Conservation (phyloP, 148 eudicot species). For the Heliamphora exappendiculata region DNA sequence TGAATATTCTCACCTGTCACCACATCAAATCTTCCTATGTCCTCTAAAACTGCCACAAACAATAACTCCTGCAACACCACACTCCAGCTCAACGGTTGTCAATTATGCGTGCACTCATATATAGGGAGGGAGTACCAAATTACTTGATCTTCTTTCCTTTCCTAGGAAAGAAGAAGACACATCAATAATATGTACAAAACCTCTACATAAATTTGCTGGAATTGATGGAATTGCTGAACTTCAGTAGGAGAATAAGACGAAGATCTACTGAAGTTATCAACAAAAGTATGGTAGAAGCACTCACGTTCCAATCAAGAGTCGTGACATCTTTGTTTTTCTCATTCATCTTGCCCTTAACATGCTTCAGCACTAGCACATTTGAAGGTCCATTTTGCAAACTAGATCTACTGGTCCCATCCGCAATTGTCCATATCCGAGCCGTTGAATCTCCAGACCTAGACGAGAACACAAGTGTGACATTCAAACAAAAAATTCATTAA, state of each 20-base stretch:
- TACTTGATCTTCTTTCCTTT: neutral
- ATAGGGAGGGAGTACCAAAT: neutral
- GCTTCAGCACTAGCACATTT: constrained; percentile 49
- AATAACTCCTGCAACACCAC: too few relatives aligned
- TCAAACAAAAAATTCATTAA: neutral
- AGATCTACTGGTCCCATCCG: constrained; percentile 26
- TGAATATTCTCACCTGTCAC: too few relatives aligned
- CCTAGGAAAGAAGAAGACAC: neutral
- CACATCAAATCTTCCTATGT: too few relatives aligned
- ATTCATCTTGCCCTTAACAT: constrained; percentile 50
- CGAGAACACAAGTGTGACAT: neutral
- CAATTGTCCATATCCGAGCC: constrained; percentile 59
- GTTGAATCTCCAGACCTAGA: constrained; percentile 72
- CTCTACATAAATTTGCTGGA: neutral
- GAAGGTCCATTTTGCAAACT: constrained; percentile 26
- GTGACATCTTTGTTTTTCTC: constrained; percentile 71
- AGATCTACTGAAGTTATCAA: neutral
- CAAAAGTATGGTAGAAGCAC: constrained; percentile 18
- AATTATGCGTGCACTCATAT: too few relatives aligned
- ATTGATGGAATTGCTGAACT: neutral
- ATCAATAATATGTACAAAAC: constrained; percentile 4
- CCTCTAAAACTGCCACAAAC: too few relatives aligned
- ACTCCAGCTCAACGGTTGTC: too few relatives aligned
- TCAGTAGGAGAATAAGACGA: neutral
- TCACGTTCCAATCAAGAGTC: constrained; percentile 84